These are phyloP conservation scores for Rhypophila decipiens DNA, from an alignment of 495 filamentous ascomycete genomes.

Conservation along the genomic window DNA sequence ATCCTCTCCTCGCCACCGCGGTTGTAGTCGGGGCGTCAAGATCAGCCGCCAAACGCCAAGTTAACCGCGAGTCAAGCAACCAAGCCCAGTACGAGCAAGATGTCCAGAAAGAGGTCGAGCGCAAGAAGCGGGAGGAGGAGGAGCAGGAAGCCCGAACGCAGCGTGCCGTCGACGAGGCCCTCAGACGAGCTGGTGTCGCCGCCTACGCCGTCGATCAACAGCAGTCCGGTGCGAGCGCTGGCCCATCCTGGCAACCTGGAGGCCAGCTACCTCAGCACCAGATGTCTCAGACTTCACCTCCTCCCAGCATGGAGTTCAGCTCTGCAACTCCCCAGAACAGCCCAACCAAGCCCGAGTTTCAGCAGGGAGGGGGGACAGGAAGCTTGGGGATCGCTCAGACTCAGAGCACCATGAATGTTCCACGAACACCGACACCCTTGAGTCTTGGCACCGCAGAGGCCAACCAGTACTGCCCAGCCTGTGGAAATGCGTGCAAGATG, in stretches of 20 bases:
- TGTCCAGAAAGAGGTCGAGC: not conserved
- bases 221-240: no score
- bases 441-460: no score
- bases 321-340: slow-evolving; percentile 2
- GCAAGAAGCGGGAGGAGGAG: not conserved
- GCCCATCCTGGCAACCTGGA: no score
- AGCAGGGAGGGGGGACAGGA: not conserved
- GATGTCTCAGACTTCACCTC: no score
- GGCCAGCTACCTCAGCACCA: no score
- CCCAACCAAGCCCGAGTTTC: not conserved
- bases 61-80: not conserved
- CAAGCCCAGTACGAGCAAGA: not conserved
- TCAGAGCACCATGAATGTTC: no score
- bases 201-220: no score
- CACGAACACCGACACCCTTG: no score
- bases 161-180: not conserved
- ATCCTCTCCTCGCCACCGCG: slow-evolving; percentile 6
- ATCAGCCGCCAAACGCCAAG: slow-evolving; percentile 1
- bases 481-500: not conserved
- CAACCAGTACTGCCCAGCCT: not conserved
- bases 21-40: slow-evolving; percentile 3
- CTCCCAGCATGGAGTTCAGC: no score
- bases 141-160: slow-evolving; percentile 1
- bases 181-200: not conserved
- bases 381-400: no score